Conservation (phyloP, 768 basidiomycete genomes). For the Filobasidium floriforme region DNA sequence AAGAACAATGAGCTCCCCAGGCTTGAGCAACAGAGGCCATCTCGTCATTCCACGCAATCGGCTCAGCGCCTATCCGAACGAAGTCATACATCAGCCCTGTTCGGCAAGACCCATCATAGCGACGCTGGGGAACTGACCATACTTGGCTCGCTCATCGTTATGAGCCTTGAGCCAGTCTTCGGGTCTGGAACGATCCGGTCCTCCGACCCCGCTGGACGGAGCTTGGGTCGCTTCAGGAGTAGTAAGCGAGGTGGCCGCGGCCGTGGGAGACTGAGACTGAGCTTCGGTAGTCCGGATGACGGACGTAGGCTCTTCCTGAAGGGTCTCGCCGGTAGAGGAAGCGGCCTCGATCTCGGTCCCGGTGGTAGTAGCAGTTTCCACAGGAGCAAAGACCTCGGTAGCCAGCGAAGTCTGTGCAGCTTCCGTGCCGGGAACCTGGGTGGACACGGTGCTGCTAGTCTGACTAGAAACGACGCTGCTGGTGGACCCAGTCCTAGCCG, state of each 20-base stretch:
- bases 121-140: background rate
- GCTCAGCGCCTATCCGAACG: background rate
- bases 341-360: background rate
- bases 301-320: background rate
- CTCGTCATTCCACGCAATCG: background rate
- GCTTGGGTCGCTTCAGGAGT: background rate
- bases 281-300: background rate
- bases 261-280: background rate
- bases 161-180: slow-evolving; percentile 3
- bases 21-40: slow-evolving; percentile 1
- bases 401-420: background rate
- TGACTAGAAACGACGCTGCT: no score
- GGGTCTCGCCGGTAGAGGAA: background rate
- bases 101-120: background rate
- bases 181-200: background rate
- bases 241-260: background rate
- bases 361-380: background rate
- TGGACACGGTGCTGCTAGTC: background rate
- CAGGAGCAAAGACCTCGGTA: background rate
- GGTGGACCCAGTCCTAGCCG: no score
- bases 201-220: background rate
- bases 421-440: background rate
- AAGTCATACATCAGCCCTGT: background rate
- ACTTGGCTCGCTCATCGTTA: slow-evolving; percentile 1
- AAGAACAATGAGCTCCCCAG: background rate